Base-by-base conservation (phyloP, 2,329 filamentous ascomycete species). In the Boeremia lycopersici region DNA sequence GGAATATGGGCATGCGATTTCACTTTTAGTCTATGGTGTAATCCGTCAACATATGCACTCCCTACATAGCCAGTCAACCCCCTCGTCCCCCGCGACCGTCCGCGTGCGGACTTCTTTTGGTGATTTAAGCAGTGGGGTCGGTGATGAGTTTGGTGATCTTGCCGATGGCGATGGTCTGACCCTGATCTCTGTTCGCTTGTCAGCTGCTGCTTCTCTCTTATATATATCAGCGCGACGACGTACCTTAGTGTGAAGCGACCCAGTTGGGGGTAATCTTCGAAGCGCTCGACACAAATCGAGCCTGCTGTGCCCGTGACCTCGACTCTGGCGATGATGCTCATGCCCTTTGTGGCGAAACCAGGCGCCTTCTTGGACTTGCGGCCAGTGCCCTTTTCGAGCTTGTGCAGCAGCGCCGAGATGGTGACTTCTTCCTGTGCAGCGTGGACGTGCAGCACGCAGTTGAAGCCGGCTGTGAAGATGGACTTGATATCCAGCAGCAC, bases 111-210 rank as follows among this genome's bases (percentile, higher is more conserved):
- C 19, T 5, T 23, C 5, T 23, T 23, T 23, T 23, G 19, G 19
- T 23, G 19, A 23, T 23, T 57, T 61, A 65, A 56, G 63, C 63
- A 4, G 61, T 55, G 13, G 39, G 8, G 25, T 57, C 49, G 34
- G 72, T 74, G 60, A 90, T 86, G 57, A 99, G 84, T 84, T 93
- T 97, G 56, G 91, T 97, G 76, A 99, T 96, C 85, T 99, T 99
- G 72, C 95, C 95, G 79, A 99, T 99, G 52, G 95, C 95, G 80
- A 99, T 97, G 0, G 95, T 99, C 89, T 98, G 93, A 69, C 95
- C 95, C 88, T 98, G 72, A 51, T 69, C 49, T 73, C 60, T 65
- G 46, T 61, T 23, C 50, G 19, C 30, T 34, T 67, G 73, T 73
- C 65, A 74, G 71, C 48, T 17, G 11, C 36, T n/a, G 30, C 13